Base-by-base conservation (phyloP, 768 basidiomycete species). In the Pholiota conissans region DNA sequence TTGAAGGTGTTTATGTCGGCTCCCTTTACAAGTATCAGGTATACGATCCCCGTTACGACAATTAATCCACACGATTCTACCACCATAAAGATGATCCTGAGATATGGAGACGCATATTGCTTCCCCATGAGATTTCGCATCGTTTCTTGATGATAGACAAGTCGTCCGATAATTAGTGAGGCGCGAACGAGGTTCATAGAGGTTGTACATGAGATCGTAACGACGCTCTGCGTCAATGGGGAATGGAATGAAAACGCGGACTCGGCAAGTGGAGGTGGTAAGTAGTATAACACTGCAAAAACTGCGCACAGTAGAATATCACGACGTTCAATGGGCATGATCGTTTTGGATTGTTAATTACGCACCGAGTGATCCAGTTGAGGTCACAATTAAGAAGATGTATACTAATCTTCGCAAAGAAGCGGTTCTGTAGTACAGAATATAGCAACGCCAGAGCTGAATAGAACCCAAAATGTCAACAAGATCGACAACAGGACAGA, bases 41-140 rank as follows among this genome's bases (percentile, higher is more conserved):
- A 53, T 18, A 34, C 29, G 16, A 30, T 26, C 16, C 45, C 47
- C 6, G 52, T 49, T 27, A 58, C 37, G 3, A 58, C 51, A 29
- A 58, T 58, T 28, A 49, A 52, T 28, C 35, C 32, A 28, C 57
- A 58, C 11, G 57, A 58, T 24, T 53, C 57, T 4, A 40, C n/a
- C 37, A 47, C 42, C 13, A 55, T 30, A 3, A 28, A 16, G 8
- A 55, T 35, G 16, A 59, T 34, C 14, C 35, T 35, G 20, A 49
- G 39, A 39, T 59, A 59, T 8, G 47, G 58, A n/a, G 58, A 55
- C 11, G 28, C 18, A 34, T 59, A 48, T 2, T 39, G 46, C 13
- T 34, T 45, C 18, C 58, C 58, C n/a, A 59, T 35, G 20, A 40
- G 28, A 10, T 48, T 22, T 20, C 37, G 52, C 46, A 59, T 28